Conservation (phyloP, 768 basidiomycete species). For the Lactarius hatsudake region DNA sequence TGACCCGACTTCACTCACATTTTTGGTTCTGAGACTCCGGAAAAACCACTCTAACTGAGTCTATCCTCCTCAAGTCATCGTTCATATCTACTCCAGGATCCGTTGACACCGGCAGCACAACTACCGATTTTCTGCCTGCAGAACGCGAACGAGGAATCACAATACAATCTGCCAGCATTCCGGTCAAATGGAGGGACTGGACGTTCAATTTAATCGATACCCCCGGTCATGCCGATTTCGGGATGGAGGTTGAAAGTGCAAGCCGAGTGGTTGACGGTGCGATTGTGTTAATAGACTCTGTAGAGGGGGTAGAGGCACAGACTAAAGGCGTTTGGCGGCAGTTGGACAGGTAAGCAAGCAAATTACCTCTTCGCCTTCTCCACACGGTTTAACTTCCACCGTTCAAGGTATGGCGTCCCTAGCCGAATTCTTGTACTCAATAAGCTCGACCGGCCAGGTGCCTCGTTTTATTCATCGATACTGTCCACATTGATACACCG, state of each 20-base stretch:
- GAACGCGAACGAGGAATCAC: conserved; percentile 91
- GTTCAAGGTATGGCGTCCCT: conserved; percentile 67
- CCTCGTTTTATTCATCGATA: conserved; percentile 70
- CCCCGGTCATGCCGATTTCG: conserved; percentile 91
- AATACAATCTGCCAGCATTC: conserved; percentile 89
- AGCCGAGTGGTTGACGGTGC: conserved; percentile 89
- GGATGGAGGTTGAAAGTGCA: conserved; percentile 95
- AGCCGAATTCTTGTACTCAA: conserved; percentile 82
- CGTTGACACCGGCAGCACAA: conserved; percentile 88
- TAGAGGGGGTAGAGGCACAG: conserved; percentile 89
- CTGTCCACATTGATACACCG: conserved; percentile 71
- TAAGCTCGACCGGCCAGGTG: conserved; percentile 85
- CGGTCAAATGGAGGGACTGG: conserved; percentile 82
- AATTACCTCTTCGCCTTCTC: conserved; percentile 24
- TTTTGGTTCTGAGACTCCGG: conserved; percentile 63
- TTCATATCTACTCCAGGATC: conserved; percentile 74
- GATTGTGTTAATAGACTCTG: conserved; percentile 83
- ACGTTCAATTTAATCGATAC: conserved; percentile 87
- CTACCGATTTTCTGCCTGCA: conserved; percentile 85
- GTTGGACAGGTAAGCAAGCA: conserved; percentile 66
- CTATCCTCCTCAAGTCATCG: conserved; percentile 71
- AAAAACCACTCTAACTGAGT: conserved; percentile 87
- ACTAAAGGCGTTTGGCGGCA: conserved; percentile 89
- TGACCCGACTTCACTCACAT: conserved; percentile 11
- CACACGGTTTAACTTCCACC: conserved; percentile 4